A percentile compares a stretch with the other conserved stretches of the same genome.
Evolutionary conservation across 2,329 filamentous ascomycete species (phyloP).

Genomic region (Fusarium albidum): DNA sequence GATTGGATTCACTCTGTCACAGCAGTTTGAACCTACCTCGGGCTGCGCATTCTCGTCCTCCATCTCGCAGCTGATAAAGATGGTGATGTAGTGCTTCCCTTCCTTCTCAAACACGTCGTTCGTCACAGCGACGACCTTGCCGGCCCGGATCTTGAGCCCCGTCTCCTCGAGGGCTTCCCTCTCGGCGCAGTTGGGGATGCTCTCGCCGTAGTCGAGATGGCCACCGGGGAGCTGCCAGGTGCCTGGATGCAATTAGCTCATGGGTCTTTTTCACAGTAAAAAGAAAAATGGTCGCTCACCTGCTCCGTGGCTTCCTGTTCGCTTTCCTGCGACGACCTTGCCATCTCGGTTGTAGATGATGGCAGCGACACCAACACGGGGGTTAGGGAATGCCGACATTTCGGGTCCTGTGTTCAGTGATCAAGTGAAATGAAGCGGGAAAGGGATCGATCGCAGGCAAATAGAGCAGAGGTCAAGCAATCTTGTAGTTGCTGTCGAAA

Average conservation of each 20-base stretch:
- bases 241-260: constrained; percentile 48
- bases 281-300: constrained; percentile 44
- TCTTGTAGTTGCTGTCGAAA: constrained; percentile 12
- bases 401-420: neutral
- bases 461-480: neutral
- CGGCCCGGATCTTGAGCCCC: constrained; percentile 61
- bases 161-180: constrained; percentile 79
- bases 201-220: constrained; percentile 76
- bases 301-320: constrained; percentile 57
- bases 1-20: neutral
- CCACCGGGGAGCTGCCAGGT: constrained; percentile 77
- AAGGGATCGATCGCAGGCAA: too few relatives aligned
- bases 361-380: constrained; percentile 59
- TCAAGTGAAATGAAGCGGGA: too few relatives aligned
- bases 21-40: constrained; percentile 53
- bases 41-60: constrained; percentile 58
- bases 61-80: constrained; percentile 69
- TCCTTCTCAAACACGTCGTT: constrained; percentile 70
- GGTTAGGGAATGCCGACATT: constrained; percentile 35
- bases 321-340: constrained; percentile 56
- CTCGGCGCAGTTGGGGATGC: constrained; percentile 66
- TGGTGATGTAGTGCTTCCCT: constrained; percentile 77
- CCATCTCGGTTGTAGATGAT: constrained; percentile 54
- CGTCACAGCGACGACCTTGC: constrained; percentile 66
- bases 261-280: rapidly evolving